Evolutionary conservation across 306 rosid species (phyloP), one percentile per base, ranked within the genome.

Genomic region (Quercus berberidifolia): DNA sequence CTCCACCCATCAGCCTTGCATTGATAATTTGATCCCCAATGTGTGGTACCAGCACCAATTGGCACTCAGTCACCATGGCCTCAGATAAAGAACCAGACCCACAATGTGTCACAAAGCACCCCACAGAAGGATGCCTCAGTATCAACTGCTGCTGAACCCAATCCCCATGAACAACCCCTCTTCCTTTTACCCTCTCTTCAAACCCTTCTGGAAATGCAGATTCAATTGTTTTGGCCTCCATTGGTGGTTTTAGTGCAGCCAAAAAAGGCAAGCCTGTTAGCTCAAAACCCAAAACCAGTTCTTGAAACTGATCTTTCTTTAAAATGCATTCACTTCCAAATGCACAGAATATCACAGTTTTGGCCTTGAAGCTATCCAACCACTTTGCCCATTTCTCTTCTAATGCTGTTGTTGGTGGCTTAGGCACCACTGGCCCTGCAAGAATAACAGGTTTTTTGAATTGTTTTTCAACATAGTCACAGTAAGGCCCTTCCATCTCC

Each of bases 41-140:
- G 0, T 79, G 68, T 11, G 96, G 90, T 5, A 89, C 17, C 55
- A 90, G 26, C 38, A 92, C 93, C 33, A 90, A 13, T 55, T 82
- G 93, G 51, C 90, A 89, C 63, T 21, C 72, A 17, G 21, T 89
- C 31, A 86, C 54, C 4, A 92, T 35, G 7, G 79, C 92, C 82
- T 92, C 93, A 0, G 83, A 62, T 30, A 86, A n/a, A 0, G 92
- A 89, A 52, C 91, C 92, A 1, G 91, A 78, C 11, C 93, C 97
- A 62, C 93, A 89, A 2, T 90, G 97, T 4, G 97, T 92, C 28
- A 91, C 78, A 56, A 89, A 89, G 84, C 94, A 92, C 18, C 94
- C 97, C 15, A 90, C 78, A 14, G 91, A 86, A 18, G 88, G 64
- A 20, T 90, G 96, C 55, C 35, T 84, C 78, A 90, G 64, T 35